These are phyloP conservation scores for Microcos paniculata DNA, from an alignment of 345 rosid genomes.

Conservation along the genomic window DNA sequence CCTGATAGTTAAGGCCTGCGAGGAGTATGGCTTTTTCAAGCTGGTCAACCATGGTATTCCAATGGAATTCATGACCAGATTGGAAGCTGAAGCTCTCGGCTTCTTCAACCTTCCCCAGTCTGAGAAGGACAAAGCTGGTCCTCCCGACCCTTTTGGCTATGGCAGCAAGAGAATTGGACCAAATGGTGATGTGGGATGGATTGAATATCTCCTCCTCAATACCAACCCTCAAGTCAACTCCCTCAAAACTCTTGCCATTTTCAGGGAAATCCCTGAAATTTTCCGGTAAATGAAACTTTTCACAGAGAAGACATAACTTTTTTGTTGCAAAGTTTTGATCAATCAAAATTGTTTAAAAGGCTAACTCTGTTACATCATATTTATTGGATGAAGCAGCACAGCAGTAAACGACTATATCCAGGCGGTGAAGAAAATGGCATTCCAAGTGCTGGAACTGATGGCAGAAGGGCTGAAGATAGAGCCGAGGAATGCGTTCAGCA, in stretches of 20 bases:
- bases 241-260: constrained; percentile 40
- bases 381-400: constrained; percentile 32
- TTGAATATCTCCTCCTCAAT: constrained; percentile 74
- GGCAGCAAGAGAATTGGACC: constrained; percentile 76
- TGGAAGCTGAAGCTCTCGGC: constrained; percentile 55
- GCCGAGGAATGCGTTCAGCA: constrained; percentile 56
- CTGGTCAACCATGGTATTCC: constrained; percentile 71
- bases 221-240: constrained; percentile 41
- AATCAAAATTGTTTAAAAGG: too few species aligned
- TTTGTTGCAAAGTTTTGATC: neutral
- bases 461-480: constrained; percentile 67
- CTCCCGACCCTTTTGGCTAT: constrained; percentile 88
- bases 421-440: constrained; percentile 59
- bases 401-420: constrained; percentile 59
- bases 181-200: constrained; percentile 86
- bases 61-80: constrained; percentile 42
- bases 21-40: constrained; percentile 80
- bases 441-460: constrained; percentile 62
- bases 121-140: constrained; percentile 66
- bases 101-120: constrained; percentile 71
- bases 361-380: too few species aligned
- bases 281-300: constrained; percentile 45
- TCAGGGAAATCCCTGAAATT: constrained; percentile 39
- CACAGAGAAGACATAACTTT: neutral
- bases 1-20: constrained; percentile 58